Evolutionary conservation across 1,284 basidiomycete genomes (phyloP).

Genomic region (Melampsora larici-populina): DNA sequence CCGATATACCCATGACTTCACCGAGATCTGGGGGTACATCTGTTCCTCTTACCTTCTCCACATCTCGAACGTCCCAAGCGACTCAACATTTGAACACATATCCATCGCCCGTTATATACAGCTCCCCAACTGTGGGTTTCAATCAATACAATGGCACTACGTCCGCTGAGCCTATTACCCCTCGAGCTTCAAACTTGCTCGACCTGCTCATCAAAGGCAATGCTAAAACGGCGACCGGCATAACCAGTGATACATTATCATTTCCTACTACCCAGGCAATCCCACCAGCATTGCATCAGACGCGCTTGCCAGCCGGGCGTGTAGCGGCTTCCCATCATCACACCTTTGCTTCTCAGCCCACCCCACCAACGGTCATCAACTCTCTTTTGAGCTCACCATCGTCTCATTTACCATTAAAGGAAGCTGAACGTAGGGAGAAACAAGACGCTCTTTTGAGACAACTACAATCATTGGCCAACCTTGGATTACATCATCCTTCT

Average conservation of each 20-base stretch:
- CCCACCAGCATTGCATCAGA: not conserved
- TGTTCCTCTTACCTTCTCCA: not conserved
- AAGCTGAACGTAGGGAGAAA: slow-evolving; percentile 23
- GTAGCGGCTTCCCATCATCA: not conserved
- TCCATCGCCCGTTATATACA: no score
- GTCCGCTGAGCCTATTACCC: slow-evolving; percentile 4
- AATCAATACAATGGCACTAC: not conserved
- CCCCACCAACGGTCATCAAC: not conserved
- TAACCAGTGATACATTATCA: no score
- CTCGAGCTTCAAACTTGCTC: slow-evolving; percentile 4
- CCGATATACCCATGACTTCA: not conserved
- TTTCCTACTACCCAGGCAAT: not conserved
- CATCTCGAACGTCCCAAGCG: no score
- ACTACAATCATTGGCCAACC: slow-evolving; percentile 18
- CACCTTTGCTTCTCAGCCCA: not conserved
- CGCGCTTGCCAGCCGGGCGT: not conserved
- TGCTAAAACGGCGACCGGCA: not conserved
- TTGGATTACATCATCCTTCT: not conserved
- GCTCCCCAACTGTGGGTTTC: no score
- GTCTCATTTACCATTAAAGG: slow-evolving; percentile 3
- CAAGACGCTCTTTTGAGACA: slow-evolving; percentile 27
- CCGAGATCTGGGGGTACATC: not conserved
- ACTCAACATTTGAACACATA: no score
- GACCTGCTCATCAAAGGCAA: slow-evolving; percentile 18
- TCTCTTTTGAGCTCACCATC: not conserved